These are phyloP conservation scores for Xylariaceae sp. DNA, from an alignment of 2,329 filamentous ascomycete genomes.

Conservation along the genomic window DNA sequence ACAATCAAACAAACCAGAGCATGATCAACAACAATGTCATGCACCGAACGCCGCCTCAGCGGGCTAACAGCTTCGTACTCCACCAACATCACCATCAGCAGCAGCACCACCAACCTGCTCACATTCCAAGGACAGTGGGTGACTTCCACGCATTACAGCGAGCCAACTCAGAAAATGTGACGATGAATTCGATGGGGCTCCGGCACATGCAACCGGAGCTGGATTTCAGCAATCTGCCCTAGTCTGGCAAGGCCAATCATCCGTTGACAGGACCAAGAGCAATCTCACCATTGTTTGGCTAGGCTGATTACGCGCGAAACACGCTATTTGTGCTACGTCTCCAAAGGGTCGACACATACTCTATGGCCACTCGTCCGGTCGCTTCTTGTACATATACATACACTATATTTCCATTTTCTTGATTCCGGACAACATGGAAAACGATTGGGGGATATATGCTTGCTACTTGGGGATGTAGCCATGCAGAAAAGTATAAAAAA, in stretches of 20 bases:
- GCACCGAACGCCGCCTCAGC: slow-evolving; percentile 34
- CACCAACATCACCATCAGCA: slow-evolving; percentile 29
- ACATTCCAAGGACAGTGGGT: slow-evolving; percentile 39
- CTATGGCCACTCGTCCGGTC: background rate
- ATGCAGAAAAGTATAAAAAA: slow-evolving; percentile 1
- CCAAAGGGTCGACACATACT: background rate
- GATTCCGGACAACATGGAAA: background rate
- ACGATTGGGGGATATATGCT: background rate
- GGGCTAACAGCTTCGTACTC: slow-evolving; percentile 38
- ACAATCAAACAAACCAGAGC: slow-evolving; percentile 23
- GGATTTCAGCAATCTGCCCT: slow-evolving; percentile 37
- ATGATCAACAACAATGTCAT: slow-evolving; percentile 32
- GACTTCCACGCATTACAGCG: slow-evolving; percentile 48
- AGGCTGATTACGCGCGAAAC: background rate
- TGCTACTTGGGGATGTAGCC: background rate
- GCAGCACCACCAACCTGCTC: slow-evolving; percentile 27
- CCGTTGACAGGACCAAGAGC: background rate
- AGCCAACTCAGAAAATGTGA: slow-evolving; percentile 37
- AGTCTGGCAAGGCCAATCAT: slow-evolving; percentile 12
- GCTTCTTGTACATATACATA: slow-evolving; percentile 16
- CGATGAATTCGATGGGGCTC: slow-evolving; percentile 34
- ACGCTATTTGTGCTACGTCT: background rate
- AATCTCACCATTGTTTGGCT: background rate
- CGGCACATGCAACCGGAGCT: slow-evolving; percentile 35
- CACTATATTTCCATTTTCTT: background rate